Evolutionary conservation across 1,139 yeast genomes (phyloP), one percentile per base, ranked within the genome.

Genomic region (Suhomyces coccinellae): DNA sequence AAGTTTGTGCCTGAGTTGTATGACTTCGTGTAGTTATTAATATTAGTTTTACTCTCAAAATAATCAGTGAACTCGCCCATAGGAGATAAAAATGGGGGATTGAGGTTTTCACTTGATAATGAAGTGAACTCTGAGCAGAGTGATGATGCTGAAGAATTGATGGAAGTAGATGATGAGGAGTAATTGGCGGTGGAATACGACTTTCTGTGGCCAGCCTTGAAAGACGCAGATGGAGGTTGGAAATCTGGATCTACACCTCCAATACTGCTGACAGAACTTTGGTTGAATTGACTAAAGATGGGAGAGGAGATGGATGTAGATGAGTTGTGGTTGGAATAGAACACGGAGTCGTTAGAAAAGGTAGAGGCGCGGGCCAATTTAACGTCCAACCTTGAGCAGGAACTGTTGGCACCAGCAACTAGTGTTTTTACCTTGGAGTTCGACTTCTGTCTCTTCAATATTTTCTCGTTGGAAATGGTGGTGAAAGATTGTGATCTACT

Each of bases 381-480:
- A 13, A 43, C 38, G 29, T 51, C 53, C 33, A 50, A 40, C 28
- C 49, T 40, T 7, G 44, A 29, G 44, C 34, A 41, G 33, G 44
- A 36, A 26, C 29, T 38, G 33, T 16, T 34, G 14, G 38, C 36
- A 36, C 28, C 35, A 27, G 26, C 27, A 14, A 31, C 41, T 29
- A 43, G 17, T 11, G 45, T 33, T 30, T 40, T 46, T 11, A 47
- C 47, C 40, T 45, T 55, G 29, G 63, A 45, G 24, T 48, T 50
- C 6, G 73, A 67, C 47, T 59, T 61, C 47, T 70, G 75, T 35
- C 75, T 57, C 49, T 71, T 71, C 45, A 70, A 56, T 16, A 70
- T 59, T 54, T 70, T 71, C 41, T 64, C 57, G 35, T 64, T 60
- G 6, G 69, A 66, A 22, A 61, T 63, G 9, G 72, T 67, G 13